Evolutionary conservation across 495 filamentous ascomycete genomes (phyloP).

Genomic region (Cercophora sp.): DNA sequence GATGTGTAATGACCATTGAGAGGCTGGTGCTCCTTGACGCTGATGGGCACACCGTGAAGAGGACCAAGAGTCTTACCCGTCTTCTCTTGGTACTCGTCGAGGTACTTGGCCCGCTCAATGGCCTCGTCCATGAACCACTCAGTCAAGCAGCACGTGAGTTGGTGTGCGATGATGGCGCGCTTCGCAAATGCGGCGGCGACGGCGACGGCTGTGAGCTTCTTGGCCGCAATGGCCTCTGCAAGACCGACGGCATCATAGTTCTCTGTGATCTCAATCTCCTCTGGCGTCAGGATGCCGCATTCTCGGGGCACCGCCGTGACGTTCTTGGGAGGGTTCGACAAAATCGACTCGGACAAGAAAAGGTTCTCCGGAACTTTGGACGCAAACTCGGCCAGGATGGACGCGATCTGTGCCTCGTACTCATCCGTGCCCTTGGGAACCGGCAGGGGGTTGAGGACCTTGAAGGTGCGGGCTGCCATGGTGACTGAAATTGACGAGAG

Average conservation of each 20-base stretch:
- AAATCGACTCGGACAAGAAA: constrained; percentile 8
- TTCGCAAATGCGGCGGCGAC: constrained; percentile 43
- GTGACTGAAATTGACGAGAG: too few relatives aligned
- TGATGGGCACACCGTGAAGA: constrained; percentile 65
- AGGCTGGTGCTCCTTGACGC: constrained; percentile 63
- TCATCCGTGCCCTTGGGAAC: constrained; percentile 13
- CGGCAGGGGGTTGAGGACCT: constrained; percentile 7
- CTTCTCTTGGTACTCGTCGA: constrained; percentile 49
- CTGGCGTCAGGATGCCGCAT: constrained; percentile 9
- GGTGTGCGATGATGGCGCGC: constrained; percentile 57
- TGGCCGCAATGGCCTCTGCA: constrained; percentile 18
- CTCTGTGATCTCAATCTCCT: constrained; percentile 51
- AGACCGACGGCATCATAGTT: constrained; percentile 40
- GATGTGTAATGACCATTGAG: constrained; percentile 54
- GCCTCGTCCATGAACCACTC: constrained; percentile 65
- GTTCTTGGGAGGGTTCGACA: constrained; percentile 14
- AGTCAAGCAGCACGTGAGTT: constrained; percentile 59
- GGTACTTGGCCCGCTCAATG: constrained; percentile 50
- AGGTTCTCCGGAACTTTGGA: constrained; percentile 12
- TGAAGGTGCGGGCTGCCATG: too few relatives aligned
- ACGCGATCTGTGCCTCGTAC: constrained; percentile 6
- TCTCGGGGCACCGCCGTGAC: constrained; percentile 13
- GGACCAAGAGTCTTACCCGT: constrained; percentile 53
- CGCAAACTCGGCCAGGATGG: constrained; percentile 12
- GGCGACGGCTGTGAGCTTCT: constrained; percentile 26